Conservation (phyloP, 768 basidiomycete genomes). For the Pulveroboletus frians region DNA sequence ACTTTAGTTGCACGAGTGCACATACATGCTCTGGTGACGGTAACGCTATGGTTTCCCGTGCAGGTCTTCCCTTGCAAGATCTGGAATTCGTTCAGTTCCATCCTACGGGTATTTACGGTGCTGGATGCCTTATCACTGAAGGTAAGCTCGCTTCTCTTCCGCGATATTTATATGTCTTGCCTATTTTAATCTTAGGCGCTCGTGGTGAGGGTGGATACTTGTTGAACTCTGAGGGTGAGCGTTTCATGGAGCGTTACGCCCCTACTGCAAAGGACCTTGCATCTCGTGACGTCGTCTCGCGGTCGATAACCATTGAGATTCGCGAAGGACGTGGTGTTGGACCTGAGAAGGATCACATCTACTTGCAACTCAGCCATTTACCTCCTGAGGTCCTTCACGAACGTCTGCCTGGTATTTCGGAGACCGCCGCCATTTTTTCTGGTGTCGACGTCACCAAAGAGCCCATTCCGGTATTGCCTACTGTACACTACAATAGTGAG, state of each 20-base stretch:
- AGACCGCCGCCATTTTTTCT: slow-evolving; percentile 97
- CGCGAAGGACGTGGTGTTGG: slow-evolving; percentile 99
- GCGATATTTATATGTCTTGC: background rate
- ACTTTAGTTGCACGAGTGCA: slow-evolving; percentile 98
- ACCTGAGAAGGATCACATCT: slow-evolving; percentile 96
- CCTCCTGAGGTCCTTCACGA: slow-evolving; percentile 95
- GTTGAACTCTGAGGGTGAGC: slow-evolving; percentile 96
- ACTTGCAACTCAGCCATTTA: slow-evolving; percentile 93
- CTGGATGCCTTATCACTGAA: slow-evolving; percentile 98
- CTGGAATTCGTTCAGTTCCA: slow-evolving; percentile 99
- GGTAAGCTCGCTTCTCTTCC: slow-evolving; percentile 41
- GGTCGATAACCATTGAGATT: slow-evolving; percentile 98
- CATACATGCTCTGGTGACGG: slow-evolving; percentile 99
- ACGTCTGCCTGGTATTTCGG: slow-evolving; percentile 97
- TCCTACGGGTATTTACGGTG: slow-evolving; percentile 98
- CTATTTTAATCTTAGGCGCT: slow-evolving; percentile 54
- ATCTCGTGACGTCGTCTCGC: slow-evolving; percentile 98
- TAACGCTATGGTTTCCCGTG: slow-evolving; percentile 96
- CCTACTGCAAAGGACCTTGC: slow-evolving; percentile 99
- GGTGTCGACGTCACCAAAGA: slow-evolving; percentile 99
- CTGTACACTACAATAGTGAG: slow-evolving; percentile 98
- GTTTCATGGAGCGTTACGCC: slow-evolving; percentile 99
- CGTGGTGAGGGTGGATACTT: slow-evolving; percentile 99
- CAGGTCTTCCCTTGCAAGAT: slow-evolving; percentile 95
- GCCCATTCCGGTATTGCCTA: slow-evolving; percentile 96